Base-by-base conservation (phyloP, 148 eudicot genomes). In the Rheum nobile region DNA sequence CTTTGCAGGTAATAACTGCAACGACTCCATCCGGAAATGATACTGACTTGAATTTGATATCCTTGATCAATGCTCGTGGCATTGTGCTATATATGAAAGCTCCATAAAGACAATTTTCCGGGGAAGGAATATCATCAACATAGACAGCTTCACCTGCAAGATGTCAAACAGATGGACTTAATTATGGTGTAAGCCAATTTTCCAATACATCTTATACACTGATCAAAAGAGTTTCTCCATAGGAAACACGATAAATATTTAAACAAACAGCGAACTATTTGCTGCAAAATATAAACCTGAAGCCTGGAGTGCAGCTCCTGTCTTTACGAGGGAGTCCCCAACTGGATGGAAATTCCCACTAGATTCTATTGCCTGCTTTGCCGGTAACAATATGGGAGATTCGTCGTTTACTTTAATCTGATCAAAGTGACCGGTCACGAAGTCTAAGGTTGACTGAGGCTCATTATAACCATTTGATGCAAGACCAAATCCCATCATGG, bases 91-190 rank as follows among this genome's bases (percentile, higher is more conserved):
- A 88, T 72, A 95, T 75, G 75, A 90, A 92, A 79, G 99, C 93
- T 77, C 97, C 99, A 80, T 95, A 75, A 72, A 95, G 88, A 78
- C 99, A 92, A 76, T 83, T 83, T 73, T 79, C 61, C 26, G 99
- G 97, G 19, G 99, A 91, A 78, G 99, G 99, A 81, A 92, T 92
- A 83, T 95, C 99, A 76, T 91, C 97, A 67, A 95, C 94, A 81
- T 77, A 95, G 26, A 92, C 81, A 32, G 96, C 94, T 88, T 95
- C 99, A 76, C 99, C 99, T 95, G 85, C 44, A 75, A 48, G 71
- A 72, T 3, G 0, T 43, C 44, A 37, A 47, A 28, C 44, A 46
- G 32, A 11, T 10, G 13, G 0, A 4, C 29, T 54, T 54, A 0
- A 54, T 24, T n/a, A 48, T 0, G 19, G 6, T 67, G 38, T 67